phyloP scores from a whole-genome alignment of 768 basidiomycete genomes.

The Lactarius pseudohatsudake region DNA sequence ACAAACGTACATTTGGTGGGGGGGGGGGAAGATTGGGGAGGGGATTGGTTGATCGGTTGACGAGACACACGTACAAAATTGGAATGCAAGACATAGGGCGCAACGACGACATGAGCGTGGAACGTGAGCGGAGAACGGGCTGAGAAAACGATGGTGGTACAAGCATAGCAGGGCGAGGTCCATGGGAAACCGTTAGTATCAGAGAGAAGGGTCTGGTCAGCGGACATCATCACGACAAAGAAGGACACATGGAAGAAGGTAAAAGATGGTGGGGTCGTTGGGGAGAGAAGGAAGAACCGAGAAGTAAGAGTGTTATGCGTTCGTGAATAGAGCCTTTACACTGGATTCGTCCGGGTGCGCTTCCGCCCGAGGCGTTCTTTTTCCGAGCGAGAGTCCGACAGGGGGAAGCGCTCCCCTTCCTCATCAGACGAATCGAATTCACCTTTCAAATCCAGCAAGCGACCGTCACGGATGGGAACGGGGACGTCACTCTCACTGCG shows the following conservation, averaged over 20 bases:
- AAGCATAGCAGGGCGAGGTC: constrained; percentile 22
- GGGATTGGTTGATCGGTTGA: constrained; percentile 12
- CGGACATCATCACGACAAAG: constrained; percentile 10
- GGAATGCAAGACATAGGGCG: constrained; percentile 21
- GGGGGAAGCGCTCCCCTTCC: constrained; percentile 21
- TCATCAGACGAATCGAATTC: constrained; percentile 21
- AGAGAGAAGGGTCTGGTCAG: background rate
- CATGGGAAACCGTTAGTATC: constrained; percentile 6
- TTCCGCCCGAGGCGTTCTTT: constrained; percentile 24
- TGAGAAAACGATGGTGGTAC: constrained; percentile 18
- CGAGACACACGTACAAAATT: constrained; percentile 25
- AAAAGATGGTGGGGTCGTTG: background rate
- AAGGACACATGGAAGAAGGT: background rate
- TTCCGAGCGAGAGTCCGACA: constrained; percentile 28
- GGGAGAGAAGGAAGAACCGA: background rate
- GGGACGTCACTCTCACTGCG: constrained; percentile 19
- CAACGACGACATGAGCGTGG: constrained; percentile 14
- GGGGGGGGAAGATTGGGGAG: background rate
- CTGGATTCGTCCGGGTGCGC: constrained; percentile 24
- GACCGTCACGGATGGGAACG: constrained; percentile 16
- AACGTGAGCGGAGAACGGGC: constrained; percentile 15
- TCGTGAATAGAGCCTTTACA: constrained; percentile 19
- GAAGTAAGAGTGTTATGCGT: constrained; percentile 6
- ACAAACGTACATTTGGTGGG: constrained; percentile 21
- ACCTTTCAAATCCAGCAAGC: constrained; percentile 14